These are phyloP conservation scores for Quercus engelmannii DNA, from an alignment of 306 rosid species.

Conservation along the genomic window DNA sequence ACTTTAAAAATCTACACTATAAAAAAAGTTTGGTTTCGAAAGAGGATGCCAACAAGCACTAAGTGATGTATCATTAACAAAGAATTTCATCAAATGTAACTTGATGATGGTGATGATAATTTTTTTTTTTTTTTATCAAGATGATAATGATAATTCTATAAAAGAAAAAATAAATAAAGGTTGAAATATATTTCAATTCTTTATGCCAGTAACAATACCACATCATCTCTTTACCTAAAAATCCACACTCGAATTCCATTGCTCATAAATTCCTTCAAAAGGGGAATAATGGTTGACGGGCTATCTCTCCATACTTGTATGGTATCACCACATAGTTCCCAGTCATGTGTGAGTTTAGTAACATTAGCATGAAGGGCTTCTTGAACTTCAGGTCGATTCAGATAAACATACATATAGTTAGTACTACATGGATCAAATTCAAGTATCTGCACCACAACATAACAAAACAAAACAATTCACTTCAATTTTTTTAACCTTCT, in stretches of 20 bases:
- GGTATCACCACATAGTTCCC: slow-evolving; percentile 73
- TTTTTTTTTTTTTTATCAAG: no score
- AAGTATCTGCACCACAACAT: slow-evolving; percentile 36
- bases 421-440: slow-evolving; percentile 70
- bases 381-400: slow-evolving; percentile 73
- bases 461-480: not conserved
- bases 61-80: no score
- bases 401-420: slow-evolving; percentile 54
- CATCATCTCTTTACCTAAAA: slow-evolving; percentile 48
- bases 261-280: slow-evolving; percentile 45
- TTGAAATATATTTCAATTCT: no score
- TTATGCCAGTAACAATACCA: no score
- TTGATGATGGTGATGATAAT: no score
- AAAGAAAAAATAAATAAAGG: no score
- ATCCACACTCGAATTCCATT: slow-evolving; percentile 70
- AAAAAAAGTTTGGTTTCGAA: no score
- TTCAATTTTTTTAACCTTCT: not conserved
- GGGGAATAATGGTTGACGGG: slow-evolving; percentile 60
- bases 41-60: no score
- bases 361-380: slow-evolving; percentile 84
- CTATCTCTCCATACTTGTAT: slow-evolving; percentile 38
- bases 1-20: no score
- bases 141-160: no score
- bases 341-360: slow-evolving; percentile 63
- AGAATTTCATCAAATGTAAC: no score